A percentile compares a stretch with the other conserved stretches of the same genome.
Evolutionary conservation across 1,284 basidiomycete genomes (phyloP).

Genomic region (Cerrena zonata): DNA sequence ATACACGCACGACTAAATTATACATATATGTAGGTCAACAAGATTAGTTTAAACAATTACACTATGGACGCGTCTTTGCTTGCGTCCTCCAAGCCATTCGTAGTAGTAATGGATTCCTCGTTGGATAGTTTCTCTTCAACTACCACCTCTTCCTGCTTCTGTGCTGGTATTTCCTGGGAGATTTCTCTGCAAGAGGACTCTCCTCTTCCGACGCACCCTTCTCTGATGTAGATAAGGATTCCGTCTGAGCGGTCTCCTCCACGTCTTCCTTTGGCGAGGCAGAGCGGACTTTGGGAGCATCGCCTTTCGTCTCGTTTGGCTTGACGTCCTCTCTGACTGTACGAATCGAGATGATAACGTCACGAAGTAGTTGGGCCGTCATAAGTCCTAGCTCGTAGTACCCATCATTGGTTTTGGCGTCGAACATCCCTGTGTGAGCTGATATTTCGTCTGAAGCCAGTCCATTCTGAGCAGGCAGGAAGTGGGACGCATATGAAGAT

Average conservation of each 20-base stretch:
- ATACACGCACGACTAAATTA: too few species aligned
- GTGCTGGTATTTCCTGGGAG: too few species aligned
- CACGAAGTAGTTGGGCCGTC: slow-evolving; percentile 54
- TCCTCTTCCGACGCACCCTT: too few species aligned
- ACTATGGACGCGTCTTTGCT: too few species aligned
- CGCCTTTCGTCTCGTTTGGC: neutral
- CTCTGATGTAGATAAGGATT: neutral
- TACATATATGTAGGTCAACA: too few species aligned
- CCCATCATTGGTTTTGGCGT: slow-evolving; percentile 75
- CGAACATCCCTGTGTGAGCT: slow-evolving; percentile 89
- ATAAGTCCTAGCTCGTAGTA: slow-evolving; percentile 82
- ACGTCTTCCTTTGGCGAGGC: slow-evolving; percentile 1
- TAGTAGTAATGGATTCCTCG: too few species aligned
- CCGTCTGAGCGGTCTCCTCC: slow-evolving; percentile 7
- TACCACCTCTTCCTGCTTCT: too few species aligned
- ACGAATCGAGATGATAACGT: slow-evolving; percentile 36
- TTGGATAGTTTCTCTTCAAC: too few species aligned
- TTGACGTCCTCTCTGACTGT: slow-evolving; percentile 3
- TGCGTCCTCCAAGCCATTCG: too few species aligned
- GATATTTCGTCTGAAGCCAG: slow-evolving; percentile 75
- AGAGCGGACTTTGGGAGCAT: slow-evolving; percentile 6
- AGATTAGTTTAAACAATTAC: too few species aligned
- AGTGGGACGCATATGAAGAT: slow-evolving; percentile 49
- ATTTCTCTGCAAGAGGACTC: too few species aligned
- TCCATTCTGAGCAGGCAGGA: slow-evolving; percentile 59